Evolutionary conservation across 1,284 basidiomycete genomes (phyloP).

Genomic region (Singerocomus inundabilis): DNA sequence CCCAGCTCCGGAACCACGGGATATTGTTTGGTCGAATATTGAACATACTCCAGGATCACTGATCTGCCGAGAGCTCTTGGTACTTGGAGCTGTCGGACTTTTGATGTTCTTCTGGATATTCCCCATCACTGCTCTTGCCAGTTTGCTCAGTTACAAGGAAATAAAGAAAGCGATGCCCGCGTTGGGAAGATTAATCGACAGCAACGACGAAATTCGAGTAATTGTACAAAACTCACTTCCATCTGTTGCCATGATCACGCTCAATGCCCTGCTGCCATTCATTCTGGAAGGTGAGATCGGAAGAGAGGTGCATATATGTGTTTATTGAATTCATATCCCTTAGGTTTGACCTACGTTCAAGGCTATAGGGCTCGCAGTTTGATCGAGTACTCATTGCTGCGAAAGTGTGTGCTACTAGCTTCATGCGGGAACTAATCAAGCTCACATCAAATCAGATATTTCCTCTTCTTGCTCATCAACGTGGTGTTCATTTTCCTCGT

Average conservation of each 20-base stretch:
- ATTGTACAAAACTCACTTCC: slow-evolving; percentile 94
- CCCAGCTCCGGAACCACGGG: slow-evolving; percentile 90
- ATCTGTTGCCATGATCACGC: slow-evolving; percentile 82
- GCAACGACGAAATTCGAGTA: slow-evolving; percentile 76
- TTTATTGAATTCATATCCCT: not conserved
- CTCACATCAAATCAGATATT: slow-evolving; percentile 54
- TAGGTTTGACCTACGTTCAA: slow-evolving; percentile 84
- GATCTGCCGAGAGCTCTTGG: slow-evolving; percentile 65
- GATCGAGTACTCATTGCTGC: slow-evolving; percentile 90
- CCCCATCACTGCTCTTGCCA: slow-evolving; percentile 82
- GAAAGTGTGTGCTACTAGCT: slow-evolving; percentile 61
- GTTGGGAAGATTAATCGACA: slow-evolving; percentile 77
- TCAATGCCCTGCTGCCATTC: slow-evolving; percentile 90
- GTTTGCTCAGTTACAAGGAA: slow-evolving; percentile 86
- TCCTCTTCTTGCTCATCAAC: slow-evolving; percentile 90
- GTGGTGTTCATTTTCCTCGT: slow-evolving; percentile 96
- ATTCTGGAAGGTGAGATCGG: slow-evolving; percentile 75
- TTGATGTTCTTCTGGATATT: slow-evolving; percentile 86
- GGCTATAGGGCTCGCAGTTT: slow-evolving; percentile 87
- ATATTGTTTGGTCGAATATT: slow-evolving; percentile 94
- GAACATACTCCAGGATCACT: slow-evolving; percentile 57
- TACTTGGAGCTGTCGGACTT: slow-evolving; percentile 64
- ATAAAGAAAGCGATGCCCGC: slow-evolving; percentile 89
- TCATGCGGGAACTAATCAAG: not conserved
- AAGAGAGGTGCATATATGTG: not conserved